A percentile compares a stretch with the other conserved stretches of the same genome.
These are phyloP conservation scores for Backusella psychrophila DNA, from an alignment of 192 early-diverging fungal species.

Conservation along the genomic window DNA sequence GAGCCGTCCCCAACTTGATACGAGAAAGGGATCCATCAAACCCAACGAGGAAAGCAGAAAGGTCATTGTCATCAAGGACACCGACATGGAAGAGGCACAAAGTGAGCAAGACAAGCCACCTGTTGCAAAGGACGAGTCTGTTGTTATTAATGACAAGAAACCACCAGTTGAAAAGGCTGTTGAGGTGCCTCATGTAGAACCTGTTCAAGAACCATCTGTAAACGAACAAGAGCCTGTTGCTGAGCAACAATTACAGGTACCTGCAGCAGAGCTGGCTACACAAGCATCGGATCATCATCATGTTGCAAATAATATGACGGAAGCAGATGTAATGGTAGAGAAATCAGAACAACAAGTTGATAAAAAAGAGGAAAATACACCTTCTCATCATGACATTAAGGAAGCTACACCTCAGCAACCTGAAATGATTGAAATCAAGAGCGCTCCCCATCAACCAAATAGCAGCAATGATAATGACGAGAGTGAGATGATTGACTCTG, in stretches of 20 bases:
- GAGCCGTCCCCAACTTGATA: background rate
- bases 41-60: background rate
- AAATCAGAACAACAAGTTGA: background rate
- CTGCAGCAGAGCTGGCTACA: background rate
- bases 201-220: background rate
- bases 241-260: background rate
- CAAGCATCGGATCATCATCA: background rate
- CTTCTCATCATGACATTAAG: background rate
- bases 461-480: background rate
- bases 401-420: background rate
- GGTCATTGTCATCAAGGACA: background rate
- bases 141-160: background rate
- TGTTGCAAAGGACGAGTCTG: background rate
- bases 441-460: background rate
- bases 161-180: background rate
- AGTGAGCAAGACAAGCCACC: background rate
- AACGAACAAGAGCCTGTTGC: background rate
- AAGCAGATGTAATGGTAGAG: background rate
- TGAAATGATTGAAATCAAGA: constrained; percentile 10
- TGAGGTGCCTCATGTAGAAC: background rate
- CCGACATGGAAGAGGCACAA: background rate
- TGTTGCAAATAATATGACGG: background rate
- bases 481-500: background rate
- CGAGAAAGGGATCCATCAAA: background rate
- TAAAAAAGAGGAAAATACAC: background rate